phyloP scores from a whole-genome alignment of 2,329 filamentous ascomycete genomes.

The Byssochlamys sp. region DNA sequence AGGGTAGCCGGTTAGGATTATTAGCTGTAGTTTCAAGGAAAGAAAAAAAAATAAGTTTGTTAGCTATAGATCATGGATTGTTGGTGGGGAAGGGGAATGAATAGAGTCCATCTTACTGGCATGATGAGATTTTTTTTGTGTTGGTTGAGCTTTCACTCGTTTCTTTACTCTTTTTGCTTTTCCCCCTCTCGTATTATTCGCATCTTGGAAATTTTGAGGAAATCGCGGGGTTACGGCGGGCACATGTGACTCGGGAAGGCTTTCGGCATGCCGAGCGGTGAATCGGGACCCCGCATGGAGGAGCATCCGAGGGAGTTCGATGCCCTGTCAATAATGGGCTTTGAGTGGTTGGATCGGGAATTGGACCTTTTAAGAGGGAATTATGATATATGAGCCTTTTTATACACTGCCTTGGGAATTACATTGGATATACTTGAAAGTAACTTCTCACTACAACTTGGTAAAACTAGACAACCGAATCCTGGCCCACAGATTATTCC shows the following conservation, averaged over 20 bases:
- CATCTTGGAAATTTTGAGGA: conserved; percentile 4
- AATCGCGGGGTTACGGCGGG: conserved; percentile 6
- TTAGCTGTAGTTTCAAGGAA: conserved; percentile 38
- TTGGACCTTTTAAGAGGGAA: neutral
- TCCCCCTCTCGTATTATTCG: neutral
- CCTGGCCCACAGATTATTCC: too few species aligned
- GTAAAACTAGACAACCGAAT: too few species aligned
- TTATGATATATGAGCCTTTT: neutral
- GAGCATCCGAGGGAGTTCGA: neutral
- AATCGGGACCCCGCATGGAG: neutral
- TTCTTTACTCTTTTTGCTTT: neutral
- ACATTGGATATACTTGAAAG: too few species aligned
- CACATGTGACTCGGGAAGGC: conserved; percentile 8
- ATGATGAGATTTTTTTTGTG: conserved; percentile 9
- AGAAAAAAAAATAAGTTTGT: neutral
- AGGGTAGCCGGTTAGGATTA: conserved; percentile 54
- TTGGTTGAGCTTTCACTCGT: neutral
- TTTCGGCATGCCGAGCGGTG: neutral
- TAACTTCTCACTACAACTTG: too few species aligned
- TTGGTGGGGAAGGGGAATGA: neutral
- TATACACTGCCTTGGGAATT: too few species aligned
- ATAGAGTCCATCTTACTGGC: conserved; percentile 14
- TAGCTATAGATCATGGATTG: neutral
- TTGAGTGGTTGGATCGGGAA: neutral
- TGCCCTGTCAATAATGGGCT: neutral